Conservation (phyloP, 768 basidiomycete genomes). For the Chalciporus pseudorubinellus region DNA sequence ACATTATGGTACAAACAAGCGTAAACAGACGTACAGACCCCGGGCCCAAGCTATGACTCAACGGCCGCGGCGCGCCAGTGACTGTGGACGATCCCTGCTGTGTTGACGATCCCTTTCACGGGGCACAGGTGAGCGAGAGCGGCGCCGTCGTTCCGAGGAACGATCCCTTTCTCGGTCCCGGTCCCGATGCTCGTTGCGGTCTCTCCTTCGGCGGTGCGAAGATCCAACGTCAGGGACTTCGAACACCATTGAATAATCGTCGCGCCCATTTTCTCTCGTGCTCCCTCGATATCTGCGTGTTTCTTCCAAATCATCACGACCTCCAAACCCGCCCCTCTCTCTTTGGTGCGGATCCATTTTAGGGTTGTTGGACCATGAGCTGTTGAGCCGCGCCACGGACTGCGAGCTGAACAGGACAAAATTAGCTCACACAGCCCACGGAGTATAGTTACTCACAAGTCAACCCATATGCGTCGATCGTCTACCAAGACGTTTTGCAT, state of each 20-base stretch:
- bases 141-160: slow-evolving; percentile 21
- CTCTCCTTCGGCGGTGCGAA: slow-evolving; percentile 41
- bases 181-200: slow-evolving; percentile 53
- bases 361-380: slow-evolving; percentile 76
- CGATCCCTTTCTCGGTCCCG: slow-evolving; percentile 37
- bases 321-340: slow-evolving; percentile 54
- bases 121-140: slow-evolving; percentile 24
- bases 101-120: slow-evolving; percentile 16
- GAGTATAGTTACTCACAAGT: slow-evolving; percentile 66
- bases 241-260: slow-evolving; percentile 77
- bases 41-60: no score
- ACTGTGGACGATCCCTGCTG: slow-evolving; percentile 37
- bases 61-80: slow-evolving; percentile 28
- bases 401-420: slow-evolving; percentile 60
- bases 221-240: slow-evolving; percentile 53
- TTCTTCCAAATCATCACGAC: slow-evolving; percentile 71
- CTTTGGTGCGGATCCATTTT: slow-evolving; percentile 44
- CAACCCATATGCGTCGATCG: slow-evolving; percentile 97
- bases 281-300: slow-evolving; percentile 61
- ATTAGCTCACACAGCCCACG: slow-evolving; percentile 16
- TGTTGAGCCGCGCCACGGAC: slow-evolving; percentile 88
- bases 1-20: slow-evolving; percentile 20
- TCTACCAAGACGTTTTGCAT: slow-evolving; percentile 99
- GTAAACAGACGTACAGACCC: slow-evolving; percentile 19
- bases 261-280: slow-evolving; percentile 30